These are phyloP conservation scores for Globisporangium uncinulatum DNA, from an alignment of 352 stramenopile species.

Conservation along the genomic window DNA sequence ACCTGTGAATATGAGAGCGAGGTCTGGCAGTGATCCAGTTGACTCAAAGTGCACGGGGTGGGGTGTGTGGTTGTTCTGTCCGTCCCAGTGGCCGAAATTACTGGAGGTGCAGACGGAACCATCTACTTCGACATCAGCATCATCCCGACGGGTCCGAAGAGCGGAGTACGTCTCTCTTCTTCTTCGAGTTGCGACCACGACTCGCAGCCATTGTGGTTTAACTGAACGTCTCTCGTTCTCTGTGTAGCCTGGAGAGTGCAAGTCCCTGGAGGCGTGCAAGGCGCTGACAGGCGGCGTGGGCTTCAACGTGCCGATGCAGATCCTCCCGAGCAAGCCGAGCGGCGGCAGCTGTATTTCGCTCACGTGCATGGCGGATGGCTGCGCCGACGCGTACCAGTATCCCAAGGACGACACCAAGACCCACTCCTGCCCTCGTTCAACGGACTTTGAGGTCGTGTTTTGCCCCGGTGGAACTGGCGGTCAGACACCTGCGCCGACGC, in stretches of 20 bases:
- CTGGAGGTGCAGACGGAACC: slow-evolving; percentile 26
- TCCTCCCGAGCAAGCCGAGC: slow-evolving; percentile 28
- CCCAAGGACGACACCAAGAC: slow-evolving; percentile 75
- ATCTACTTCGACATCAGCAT: slow-evolving; percentile 70
- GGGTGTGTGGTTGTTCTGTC: background rate
- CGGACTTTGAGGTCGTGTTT: slow-evolving; percentile 52
- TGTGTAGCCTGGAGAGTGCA: slow-evolving; percentile 42
- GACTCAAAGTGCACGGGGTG: too few species aligned
- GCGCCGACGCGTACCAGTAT: slow-evolving; percentile 53
- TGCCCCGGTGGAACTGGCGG: slow-evolving; percentile 42
- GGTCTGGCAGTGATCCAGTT: too few species aligned
- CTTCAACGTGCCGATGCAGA: slow-evolving; percentile 68
- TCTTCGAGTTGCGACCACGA: background rate
- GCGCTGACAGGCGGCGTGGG: slow-evolving; percentile 44
- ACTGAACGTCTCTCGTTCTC: background rate
- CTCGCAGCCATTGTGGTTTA: background rate
- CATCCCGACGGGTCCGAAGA: slow-evolving; percentile 57
- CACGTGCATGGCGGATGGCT: slow-evolving; percentile 47
- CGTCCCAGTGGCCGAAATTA: slow-evolving; percentile 57
- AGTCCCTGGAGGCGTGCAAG: slow-evolving; percentile 46
- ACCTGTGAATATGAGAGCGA: too few species aligned
- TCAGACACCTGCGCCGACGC: slow-evolving; percentile 15
- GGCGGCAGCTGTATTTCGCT: slow-evolving; percentile 40
- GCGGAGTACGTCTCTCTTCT: slow-evolving; percentile 32
- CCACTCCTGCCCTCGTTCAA: slow-evolving; percentile 35